Percentiles rank a stretch among this genome's conserved stretches.
These are phyloP conservation scores for Xylaria arbuscula DNA, from an alignment of 2,329 filamentous ascomycete genomes.

Conservation along the genomic window DNA sequence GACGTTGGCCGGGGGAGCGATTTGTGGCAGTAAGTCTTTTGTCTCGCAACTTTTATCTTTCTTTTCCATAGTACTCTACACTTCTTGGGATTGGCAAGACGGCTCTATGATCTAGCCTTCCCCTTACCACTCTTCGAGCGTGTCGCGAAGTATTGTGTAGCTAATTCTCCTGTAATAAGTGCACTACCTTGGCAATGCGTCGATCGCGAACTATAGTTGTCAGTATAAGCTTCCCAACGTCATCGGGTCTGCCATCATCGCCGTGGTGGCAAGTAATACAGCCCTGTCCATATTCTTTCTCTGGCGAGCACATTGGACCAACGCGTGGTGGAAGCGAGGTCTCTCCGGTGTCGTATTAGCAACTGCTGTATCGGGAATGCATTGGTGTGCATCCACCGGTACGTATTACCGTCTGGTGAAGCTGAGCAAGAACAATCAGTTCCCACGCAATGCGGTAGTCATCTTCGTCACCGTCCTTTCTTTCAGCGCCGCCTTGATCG, in stretches of 20 bases:
- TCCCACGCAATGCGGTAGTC: constrained; percentile 73
- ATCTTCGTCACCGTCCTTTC: constrained; percentile 79
- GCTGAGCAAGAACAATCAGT: constrained; percentile 55
- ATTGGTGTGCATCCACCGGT: constrained; percentile 81
- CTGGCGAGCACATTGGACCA: constrained; percentile 79
- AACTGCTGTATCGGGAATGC: constrained; percentile 84
- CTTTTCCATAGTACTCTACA: background rate
- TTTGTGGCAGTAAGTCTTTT: constrained; percentile 68
- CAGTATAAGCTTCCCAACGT: constrained; percentile 70
- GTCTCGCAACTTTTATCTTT: background rate
- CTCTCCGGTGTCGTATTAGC: constrained; percentile 76
- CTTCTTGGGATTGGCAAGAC: background rate
- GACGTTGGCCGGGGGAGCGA: constrained; percentile 75
- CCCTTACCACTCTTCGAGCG: background rate
- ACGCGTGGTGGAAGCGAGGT: constrained; percentile 79
- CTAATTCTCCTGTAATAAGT: constrained; percentile 51
- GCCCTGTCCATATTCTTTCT: constrained; percentile 83
- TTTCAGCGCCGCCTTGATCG: constrained; percentile 68
- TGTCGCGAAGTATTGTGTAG: background rate
- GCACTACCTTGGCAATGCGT: constrained; percentile 89
- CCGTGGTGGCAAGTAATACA: constrained; percentile 75
- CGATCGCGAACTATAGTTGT: constrained; percentile 80
- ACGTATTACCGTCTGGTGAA: constrained; percentile 72
- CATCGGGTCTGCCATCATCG: constrained; percentile 76
- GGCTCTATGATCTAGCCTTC: background rate